Evolutionary conservation across 495 filamentous ascomycete genomes (phyloP).

Genomic region (Astrothelium macrocarpum): DNA sequence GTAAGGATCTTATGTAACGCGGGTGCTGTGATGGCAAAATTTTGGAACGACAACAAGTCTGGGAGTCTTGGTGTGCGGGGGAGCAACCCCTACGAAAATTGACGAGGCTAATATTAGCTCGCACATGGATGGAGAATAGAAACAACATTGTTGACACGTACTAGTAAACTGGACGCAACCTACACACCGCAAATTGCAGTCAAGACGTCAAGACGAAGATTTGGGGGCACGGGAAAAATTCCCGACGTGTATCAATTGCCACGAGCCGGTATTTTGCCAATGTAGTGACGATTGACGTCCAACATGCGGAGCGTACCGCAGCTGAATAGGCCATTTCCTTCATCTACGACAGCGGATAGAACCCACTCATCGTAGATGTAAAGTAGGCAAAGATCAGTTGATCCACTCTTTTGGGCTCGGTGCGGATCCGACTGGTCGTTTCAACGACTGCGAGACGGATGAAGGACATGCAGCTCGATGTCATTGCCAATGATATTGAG

Average conservation of each 20-base stretch:
- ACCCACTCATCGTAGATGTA: background rate
- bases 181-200: too few species aligned
- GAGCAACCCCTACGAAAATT: background rate
- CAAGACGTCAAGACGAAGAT: too few species aligned
- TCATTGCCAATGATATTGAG: background rate
- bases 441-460: too few species aligned
- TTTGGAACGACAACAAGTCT: too few species aligned
- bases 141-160: background rate
- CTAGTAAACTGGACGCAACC: slow-evolving; percentile 5
- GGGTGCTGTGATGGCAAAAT: too few species aligned
- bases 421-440: background rate
- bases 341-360: background rate
- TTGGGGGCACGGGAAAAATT: too few species aligned
- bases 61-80: too few species aligned
- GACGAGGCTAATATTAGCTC: background rate
- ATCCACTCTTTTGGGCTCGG: background rate
- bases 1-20: too few species aligned
- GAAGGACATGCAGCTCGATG: too few species aligned
- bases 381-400: background rate
- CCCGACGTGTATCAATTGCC: background rate
- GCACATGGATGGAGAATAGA: background rate
- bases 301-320: background rate
- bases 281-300: background rate
- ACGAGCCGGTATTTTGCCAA: background rate
- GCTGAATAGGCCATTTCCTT: background rate